A percentile compares a stretch with the other conserved stretches of the same genome.
These are phyloP conservation scores for Pseudogymnoascus sp. DNA, from an alignment of 2,329 filamentous ascomycete species.

Conservation along the genomic window DNA sequence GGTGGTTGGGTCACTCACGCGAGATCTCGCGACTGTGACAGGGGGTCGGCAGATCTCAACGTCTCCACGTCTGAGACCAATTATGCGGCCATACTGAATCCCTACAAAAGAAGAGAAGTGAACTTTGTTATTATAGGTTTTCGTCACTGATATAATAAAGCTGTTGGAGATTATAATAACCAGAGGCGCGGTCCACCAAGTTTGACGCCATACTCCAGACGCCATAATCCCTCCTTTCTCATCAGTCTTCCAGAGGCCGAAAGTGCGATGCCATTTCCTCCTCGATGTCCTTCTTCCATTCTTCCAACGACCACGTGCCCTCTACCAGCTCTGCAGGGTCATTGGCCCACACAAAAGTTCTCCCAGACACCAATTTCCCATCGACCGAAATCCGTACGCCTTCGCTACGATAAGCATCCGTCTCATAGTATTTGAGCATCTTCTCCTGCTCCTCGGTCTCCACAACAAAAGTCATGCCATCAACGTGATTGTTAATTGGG, in stretches of 20 bases:
- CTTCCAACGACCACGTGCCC: slow-evolving; percentile 18
- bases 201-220: too few species aligned
- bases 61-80: not conserved
- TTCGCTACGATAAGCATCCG: slow-evolving; percentile 13
- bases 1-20: not conserved
- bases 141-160: not conserved
- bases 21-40: not conserved
- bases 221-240: not conserved
- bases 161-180: not conserved
- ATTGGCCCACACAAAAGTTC: slow-evolving; percentile 16
- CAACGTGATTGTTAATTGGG: slow-evolving; percentile 13
- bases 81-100: not conserved
- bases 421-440: slow-evolving; percentile 17
- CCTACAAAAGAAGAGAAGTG: not conserved
- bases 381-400: slow-evolving; percentile 15
- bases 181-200: not conserved
- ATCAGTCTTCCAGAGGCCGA: slow-evolving; percentile 14
- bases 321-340: slow-evolving; percentile 13
- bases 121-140: not conserved
- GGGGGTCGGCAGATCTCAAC: not conserved
- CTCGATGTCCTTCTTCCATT: slow-evolving; percentile 17
- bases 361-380: slow-evolving; percentile 12
- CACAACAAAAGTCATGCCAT: slow-evolving; percentile 14
- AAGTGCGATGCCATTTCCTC: slow-evolving; percentile 19
- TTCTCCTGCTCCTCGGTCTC: slow-evolving; percentile 17